Base-by-base conservation (phyloP, 148 eudicot species). In the Chenopodium suecicum region DNA sequence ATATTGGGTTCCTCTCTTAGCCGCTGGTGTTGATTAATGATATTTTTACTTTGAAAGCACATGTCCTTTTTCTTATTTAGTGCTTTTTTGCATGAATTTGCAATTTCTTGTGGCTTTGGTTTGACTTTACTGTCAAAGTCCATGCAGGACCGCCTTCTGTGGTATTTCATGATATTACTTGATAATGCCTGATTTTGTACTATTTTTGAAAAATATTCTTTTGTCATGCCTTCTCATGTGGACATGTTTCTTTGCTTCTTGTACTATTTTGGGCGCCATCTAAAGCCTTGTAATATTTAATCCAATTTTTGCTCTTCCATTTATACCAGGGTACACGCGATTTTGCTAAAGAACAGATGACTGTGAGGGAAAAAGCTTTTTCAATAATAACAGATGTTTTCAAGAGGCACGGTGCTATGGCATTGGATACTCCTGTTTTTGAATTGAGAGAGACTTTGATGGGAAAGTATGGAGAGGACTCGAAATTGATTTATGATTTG, bases 401-500 rank as follows among this genome's bases (percentile, higher is more conserved):
- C 86, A 91, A 92, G 86, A 91, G 91, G 91, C 99, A 97, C 74
- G 99, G 98, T 71, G 99, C 97, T 23, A 89, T 82, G 82, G 94
- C 98, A 32, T 86, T 97, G 54, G 98, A 97, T 89, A 97, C 99
- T 34, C 99, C 99, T 85, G 98, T 84, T 73, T 94, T 97, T 89
- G 99, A 97, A 86, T 78, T 97, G 86, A 91, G 92, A 78, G 99
- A 94, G 86, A 97, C 99, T 81, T 89, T 97, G 56, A 92, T 84
- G 91, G 99, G 99, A 20, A 97, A 97, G 80, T 94, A 97, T 76
- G 97, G 99, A 72, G 99, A 97, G 86, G 99, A 97, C 78, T 97
- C 99, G 34, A 97, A 97, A 71, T 85, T 94, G 86, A 92, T 97
- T 78, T 97, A 94, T 88, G 99, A 97, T 92, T 91, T 97, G 80